Evolutionary conservation across 2,329 filamentous ascomycete species (phyloP), one percentile per base, ranked within the genome.

Genomic region (Tolypocladium cylindrosporum): DNA sequence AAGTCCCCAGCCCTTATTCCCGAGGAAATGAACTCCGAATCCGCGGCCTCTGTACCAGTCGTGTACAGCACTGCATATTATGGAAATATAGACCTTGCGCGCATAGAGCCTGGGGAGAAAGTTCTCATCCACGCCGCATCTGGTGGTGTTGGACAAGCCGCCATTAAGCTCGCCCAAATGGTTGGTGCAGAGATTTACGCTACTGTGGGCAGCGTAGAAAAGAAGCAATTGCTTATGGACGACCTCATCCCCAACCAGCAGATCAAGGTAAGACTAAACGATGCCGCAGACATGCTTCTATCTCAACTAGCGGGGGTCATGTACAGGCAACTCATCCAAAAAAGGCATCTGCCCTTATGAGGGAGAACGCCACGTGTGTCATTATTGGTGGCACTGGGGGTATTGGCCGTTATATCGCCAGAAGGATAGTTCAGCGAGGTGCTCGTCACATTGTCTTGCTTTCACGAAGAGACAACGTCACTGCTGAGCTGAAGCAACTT

Each of bases 311-410:
- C 4, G 31, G 31, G 31, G 4, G 7, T 31, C 31, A 31, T 31
- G 4, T 4, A 31, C 31, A 61, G 57, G 66, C 62, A 19, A 66
- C 59, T 9, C 67, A 68, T 51, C 61, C 40, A 34, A n/a, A 31
- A 55, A 4, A 51, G 5, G 31, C 48, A 24, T 66, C 71, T 7
- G 63, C 75, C 8, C 66, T 79, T 8, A 71, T 70, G 53, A 55
- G 64, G 1, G 71, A 80, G 7, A 6, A 6, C 58, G 75, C 72
- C 3, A 77, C 77, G 0, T 82, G 82, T 62, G 67, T 82, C 55
- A 71, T 82, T 41, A 74, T 81, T 24, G 79, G 79, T 16, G 77
- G 79, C n/a, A 78, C 77, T 0, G 79, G 79, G 40, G 79, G 77
- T 34, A 69, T 82, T 14, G 79, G 79, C 6, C 72, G 76, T 42